These are phyloP conservation scores for Solanum pinnatisectum DNA, from an alignment of 257 asterid species.

Conservation along the genomic window DNA sequence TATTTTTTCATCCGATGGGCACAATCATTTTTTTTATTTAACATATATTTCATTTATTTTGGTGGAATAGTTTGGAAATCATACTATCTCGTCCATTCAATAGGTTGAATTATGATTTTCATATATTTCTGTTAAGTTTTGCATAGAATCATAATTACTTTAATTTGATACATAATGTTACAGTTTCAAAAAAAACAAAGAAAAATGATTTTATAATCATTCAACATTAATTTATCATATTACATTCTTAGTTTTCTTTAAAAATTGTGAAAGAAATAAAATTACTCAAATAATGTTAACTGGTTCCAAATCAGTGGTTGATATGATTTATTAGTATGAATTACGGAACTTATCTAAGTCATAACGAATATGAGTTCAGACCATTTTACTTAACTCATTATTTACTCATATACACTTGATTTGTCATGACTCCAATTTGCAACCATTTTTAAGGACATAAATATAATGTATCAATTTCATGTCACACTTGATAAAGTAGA, in stretches of 20 bases:
- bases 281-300: neutral
- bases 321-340: neutral
- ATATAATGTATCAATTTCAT: neutral
- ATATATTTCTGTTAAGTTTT: neutral
- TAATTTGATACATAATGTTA: neutral
- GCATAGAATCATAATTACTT: neutral
- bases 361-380: neutral
- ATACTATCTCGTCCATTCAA: neutral
- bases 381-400: no score
- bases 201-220: no score
- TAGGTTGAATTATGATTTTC: neutral
- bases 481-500: neutral
- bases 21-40: neutral
- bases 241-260: no score
- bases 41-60: neutral
- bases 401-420: no score
- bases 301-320: neutral
- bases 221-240: neutral
- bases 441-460: neutral
- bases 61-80: neutral
- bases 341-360: neutral
- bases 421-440: neutral
- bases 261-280: no score
- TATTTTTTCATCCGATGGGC: neutral
- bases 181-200: neutral